Evolutionary conservation across 1,139 yeast species (phyloP), one percentile per base, ranked within the genome.

Genomic region (Geotrichum candidum): DNA sequence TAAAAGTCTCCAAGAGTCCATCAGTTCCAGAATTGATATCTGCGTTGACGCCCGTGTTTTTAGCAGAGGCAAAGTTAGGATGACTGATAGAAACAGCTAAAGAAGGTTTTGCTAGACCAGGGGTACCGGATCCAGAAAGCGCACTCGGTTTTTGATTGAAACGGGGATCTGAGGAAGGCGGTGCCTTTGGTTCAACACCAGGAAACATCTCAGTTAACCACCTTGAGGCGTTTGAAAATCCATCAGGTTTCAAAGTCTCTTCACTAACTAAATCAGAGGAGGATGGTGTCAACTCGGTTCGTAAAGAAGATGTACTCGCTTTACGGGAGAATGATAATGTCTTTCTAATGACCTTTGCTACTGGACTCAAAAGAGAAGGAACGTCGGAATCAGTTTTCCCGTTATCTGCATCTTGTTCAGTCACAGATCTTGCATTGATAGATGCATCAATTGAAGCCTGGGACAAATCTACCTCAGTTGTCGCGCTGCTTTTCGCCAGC

Each of bases 101-200:
- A 35, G 48, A 41, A 23, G 48, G 18, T n/a, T 7, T 41, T 15
- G 2, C 48, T 5, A n/a, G 18, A n/a, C 9, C 48, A 7, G 48
- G 48, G 1, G 22, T 15, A n/a, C 18, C 48, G 2, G 48, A 41
- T 18, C 18, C 48, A 41, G 18, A 15, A 41, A 41, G 22, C 6
- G 18, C 22, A 6, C 22, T 41, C 23, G 7, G 9, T n/a, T 41
- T 41, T 41, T 6, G 10, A n/a, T 41, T 18, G 10, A n/a, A 1
- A n/a, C 18, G n/a, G 22, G 48, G 10, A n/a, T 41, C 48, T n/a
- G 7, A 5, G 13, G 22, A 41, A n/a, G 48, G 48, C 27, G 58
- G 46, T 25, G 45, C 33, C 25, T 51, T 48, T 27, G 58, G 58
- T 31, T 27, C 53, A 46, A 55, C 50, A 48, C 35, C 58, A 9